A percentile compares a stretch with the other conserved stretches of the same genome.
phyloP scores from a whole-genome alignment of 306 rosid genomes.

The Lagenaria siceraria region DNA sequence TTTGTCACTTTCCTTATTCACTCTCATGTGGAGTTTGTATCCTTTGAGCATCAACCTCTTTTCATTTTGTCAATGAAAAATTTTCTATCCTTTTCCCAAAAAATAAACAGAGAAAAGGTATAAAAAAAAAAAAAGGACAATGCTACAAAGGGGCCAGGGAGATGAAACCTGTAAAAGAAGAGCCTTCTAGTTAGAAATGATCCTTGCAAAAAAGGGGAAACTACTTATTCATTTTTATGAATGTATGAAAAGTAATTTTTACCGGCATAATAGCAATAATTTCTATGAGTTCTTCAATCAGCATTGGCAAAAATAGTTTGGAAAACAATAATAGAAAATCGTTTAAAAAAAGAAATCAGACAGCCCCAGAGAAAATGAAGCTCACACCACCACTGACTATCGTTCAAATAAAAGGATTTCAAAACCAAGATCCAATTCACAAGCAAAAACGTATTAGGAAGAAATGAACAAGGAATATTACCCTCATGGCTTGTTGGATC shows the following conservation, averaged over 20 bases:
- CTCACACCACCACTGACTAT: neutral
- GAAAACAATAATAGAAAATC: neutral
- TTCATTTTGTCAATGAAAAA: no score
- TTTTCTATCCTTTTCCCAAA: no score
- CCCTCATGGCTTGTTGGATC: slow-evolving; percentile 99
- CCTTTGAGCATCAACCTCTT: no score
- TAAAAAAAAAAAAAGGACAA: no score
- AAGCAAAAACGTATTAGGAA: neutral
- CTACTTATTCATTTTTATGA: no score
- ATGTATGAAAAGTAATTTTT: neutral
- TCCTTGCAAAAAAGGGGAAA: no score
- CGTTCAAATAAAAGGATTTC: neutral
- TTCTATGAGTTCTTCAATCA: neutral
- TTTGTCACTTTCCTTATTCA: no score
- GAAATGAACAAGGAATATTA: slow-evolving; percentile 13
- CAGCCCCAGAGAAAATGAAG: neutral
- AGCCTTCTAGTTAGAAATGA: no score
- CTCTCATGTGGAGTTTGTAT: no score
- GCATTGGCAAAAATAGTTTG: neutral
- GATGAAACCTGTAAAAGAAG: no score
- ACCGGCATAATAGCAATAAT: neutral
- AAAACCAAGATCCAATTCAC: neutral
- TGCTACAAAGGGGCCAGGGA: no score
- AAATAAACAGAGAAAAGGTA: no score
- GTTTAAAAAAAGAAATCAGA: neutral